Evolutionary conservation across 2,329 filamentous ascomycete genomes (phyloP).

Genomic region (Epicoccum nigrum): DNA sequence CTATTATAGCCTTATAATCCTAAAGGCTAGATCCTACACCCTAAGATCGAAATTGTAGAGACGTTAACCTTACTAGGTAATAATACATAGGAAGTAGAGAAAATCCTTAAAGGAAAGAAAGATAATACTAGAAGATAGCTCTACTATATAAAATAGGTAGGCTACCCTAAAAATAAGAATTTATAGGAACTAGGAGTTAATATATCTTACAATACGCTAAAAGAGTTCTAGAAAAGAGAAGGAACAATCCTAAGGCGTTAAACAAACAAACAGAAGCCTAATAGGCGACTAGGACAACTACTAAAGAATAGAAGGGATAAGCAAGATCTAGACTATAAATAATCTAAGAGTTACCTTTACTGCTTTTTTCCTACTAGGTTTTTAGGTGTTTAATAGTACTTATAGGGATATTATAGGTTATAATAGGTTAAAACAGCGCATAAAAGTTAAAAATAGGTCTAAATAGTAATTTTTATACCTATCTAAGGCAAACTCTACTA

Average conservation of each 20-base stretch:
- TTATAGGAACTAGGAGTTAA: neutral
- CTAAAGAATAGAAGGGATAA: no score
- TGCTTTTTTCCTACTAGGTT: no score
- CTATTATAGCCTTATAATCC: neutral
- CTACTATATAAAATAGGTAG: neutral
- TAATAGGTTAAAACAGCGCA: no score
- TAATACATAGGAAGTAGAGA: neutral
- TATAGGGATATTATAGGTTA: no score
- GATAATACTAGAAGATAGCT: neutral
- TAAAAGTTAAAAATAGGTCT: no score
- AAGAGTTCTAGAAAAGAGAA: neutral
- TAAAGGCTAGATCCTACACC: neutral
- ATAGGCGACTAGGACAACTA: no score
- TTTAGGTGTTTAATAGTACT: no score
- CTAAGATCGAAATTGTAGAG: neutral
- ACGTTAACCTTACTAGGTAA: neutral
- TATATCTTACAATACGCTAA: neutral
- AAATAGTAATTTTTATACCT: no score
- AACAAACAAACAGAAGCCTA: no score
- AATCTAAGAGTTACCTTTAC: no score
- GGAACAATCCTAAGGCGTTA: neutral
- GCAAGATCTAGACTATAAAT: no score
- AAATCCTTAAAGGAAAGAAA: neutral
- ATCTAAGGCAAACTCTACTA: no score
- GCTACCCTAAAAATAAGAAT: neutral